These are phyloP conservation scores for Aspergillus phoenicis DNA, from an alignment of 2,329 filamentous ascomycete genomes.

Conservation along the genomic window DNA sequence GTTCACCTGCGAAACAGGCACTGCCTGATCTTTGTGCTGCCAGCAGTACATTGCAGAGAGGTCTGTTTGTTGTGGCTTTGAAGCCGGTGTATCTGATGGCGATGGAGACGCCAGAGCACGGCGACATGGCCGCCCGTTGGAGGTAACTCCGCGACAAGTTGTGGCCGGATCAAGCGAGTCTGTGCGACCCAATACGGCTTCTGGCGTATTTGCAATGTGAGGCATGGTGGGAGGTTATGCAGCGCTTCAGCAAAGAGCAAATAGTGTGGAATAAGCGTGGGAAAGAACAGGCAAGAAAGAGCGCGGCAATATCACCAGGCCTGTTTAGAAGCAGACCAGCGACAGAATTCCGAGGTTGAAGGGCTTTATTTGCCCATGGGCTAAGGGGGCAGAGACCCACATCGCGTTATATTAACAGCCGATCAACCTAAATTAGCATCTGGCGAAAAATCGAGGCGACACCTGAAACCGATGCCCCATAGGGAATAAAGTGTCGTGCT, in stretches of 20 bases:
- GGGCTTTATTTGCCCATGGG: neutral
- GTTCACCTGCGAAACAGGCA: slow-evolving; percentile 27
- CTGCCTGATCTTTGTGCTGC: slow-evolving; percentile 90
- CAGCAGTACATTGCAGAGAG: slow-evolving; percentile 71
- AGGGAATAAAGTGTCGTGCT: neutral
- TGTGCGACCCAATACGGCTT: slow-evolving; percentile 73
- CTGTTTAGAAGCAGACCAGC: neutral
- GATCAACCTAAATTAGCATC: neutral
- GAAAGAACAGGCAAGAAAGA: neutral
- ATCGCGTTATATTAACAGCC: neutral
- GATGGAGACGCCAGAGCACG: slow-evolving; percentile 61
- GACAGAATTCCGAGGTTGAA: neutral
- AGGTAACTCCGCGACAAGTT: slow-evolving; percentile 87
- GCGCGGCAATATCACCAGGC: neutral
- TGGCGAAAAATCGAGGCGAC: neutral
- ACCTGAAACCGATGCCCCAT: neutral
- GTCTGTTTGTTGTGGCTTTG: slow-evolving; percentile 31
- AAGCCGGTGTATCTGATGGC: slow-evolving; percentile 23
- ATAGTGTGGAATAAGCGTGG: neutral
- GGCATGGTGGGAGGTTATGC: slow-evolving; percentile 54
- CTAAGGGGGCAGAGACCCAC: neutral
- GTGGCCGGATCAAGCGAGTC: slow-evolving; percentile 82
- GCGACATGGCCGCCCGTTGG: slow-evolving; percentile 79
- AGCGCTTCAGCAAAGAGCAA: no score
- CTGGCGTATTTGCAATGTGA: slow-evolving; percentile 73